phyloP scores from a whole-genome alignment of 768 basidiomycete species.

The Heimioporus sp. region DNA sequence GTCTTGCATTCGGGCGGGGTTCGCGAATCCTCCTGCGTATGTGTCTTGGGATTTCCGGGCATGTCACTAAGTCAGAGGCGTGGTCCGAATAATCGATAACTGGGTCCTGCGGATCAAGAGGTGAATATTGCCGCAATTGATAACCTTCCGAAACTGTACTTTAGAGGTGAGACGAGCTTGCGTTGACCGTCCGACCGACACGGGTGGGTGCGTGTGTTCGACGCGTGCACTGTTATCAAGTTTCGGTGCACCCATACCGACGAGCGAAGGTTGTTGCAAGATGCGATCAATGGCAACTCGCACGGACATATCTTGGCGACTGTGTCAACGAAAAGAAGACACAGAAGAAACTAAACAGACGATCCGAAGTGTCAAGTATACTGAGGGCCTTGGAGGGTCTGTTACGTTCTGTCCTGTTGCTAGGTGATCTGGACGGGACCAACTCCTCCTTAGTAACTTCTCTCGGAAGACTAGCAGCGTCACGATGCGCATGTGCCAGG shows the following conservation, averaged over 20 bases:
- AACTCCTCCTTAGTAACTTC: background rate
- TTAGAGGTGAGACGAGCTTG: background rate
- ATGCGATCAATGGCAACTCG: slow-evolving; percentile 31
- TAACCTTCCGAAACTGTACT: slow-evolving; percentile 10
- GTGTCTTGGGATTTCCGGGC: background rate
- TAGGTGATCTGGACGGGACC: background rate
- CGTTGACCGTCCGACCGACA: background rate
- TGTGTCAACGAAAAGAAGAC: slow-evolving; percentile 4
- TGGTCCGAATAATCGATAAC: background rate
- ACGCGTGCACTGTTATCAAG: background rate
- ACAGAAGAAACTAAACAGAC: slow-evolving; percentile 16
- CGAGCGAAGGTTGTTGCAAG: slow-evolving; percentile 22
- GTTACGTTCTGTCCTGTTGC: slow-evolving; percentile 4
- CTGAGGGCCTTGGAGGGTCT: slow-evolving; percentile 24
- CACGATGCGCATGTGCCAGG: slow-evolving; percentile 26
- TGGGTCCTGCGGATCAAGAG: slow-evolving; percentile 5
- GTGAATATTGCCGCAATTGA: slow-evolving; percentile 1
- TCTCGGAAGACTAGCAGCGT: background rate
- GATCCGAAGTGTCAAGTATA: slow-evolving; percentile 26
- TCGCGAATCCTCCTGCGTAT: background rate
- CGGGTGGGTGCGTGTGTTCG: background rate
- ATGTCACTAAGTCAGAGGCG: background rate
- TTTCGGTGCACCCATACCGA: slow-evolving; percentile 14
- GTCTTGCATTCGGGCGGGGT: background rate
- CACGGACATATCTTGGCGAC: slow-evolving; percentile 22